Evolutionary conservation across 2,329 filamentous ascomycete genomes (phyloP).

Genomic region (Fusarium coffeatum): DNA sequence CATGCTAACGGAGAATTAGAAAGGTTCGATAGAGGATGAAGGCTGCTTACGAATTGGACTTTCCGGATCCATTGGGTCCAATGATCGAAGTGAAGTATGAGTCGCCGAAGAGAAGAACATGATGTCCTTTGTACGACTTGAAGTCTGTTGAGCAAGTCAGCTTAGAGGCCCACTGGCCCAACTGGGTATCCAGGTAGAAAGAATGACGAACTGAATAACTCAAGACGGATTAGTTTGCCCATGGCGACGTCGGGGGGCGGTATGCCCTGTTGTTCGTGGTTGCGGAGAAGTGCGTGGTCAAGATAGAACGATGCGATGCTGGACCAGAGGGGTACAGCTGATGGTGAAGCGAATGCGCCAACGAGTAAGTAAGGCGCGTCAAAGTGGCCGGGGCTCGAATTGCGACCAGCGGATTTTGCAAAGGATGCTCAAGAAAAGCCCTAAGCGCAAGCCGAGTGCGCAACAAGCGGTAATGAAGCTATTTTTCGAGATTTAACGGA

Average conservation of each 20-base stretch:
- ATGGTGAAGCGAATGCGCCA: constrained; percentile 40
- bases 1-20: constrained; percentile 71
- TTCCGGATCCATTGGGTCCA: constrained; percentile 98
- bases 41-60: constrained; percentile 88
- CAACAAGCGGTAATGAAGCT: constrained; percentile 6
- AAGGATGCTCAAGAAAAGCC: not conserved
- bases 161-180: constrained; percentile 2
- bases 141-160: constrained; percentile 73
- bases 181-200: not conserved
- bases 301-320: constrained; percentile 17
- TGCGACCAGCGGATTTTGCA: constrained; percentile 38
- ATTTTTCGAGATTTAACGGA: constrained; percentile 14
- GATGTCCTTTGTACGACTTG: constrained; percentile 99
- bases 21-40: not conserved
- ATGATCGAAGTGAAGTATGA: constrained; percentile 99
- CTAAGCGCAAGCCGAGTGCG: constrained; percentile 4
- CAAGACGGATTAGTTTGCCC: constrained; percentile 95
- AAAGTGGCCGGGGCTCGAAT: constrained; percentile 33
- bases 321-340: constrained; percentile 33
- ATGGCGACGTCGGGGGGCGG: constrained; percentile 65
- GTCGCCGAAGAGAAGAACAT: constrained; percentile 93
- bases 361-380: constrained; percentile 36
- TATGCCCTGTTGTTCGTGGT: constrained; percentile 24
- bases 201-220: constrained; percentile 82
- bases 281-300: constrained; percentile 7